Evolutionary conservation across 495 filamentous ascomycete genomes (phyloP), one percentile per base, ranked within the genome.

Genomic region (Lasiosphaeria hispida): DNA sequence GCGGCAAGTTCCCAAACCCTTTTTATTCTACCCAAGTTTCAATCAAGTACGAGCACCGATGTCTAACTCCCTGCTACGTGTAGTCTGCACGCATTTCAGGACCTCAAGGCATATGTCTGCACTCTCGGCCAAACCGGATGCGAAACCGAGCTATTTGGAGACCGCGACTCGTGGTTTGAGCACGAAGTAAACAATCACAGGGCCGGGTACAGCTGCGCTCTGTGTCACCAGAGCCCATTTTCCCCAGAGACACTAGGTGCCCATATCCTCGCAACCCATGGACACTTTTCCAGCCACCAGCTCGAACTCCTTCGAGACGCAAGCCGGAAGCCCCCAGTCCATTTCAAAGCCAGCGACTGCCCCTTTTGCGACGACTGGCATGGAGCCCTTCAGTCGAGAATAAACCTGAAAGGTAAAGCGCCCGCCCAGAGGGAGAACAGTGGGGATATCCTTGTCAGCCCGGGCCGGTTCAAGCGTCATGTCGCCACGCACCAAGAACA

Each of bases 71-170:
- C n/a, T n/a, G n/a, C n/a, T n/a, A n/a, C n/a, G 35, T 43, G 34
- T 35, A 64, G 67, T 19, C 34, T 45, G 14, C 72, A 73, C 55
- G 67, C 68, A 19, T 67, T 69, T 33, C 56, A 50, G 13, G 72
- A 75, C 18, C 62, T 75, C n/a, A 62, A 61, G 44, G 43, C 69
- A n/a, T 75, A 73, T 44, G 54, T 73, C 0, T 75, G 69, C 54
- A 71, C 71, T 0, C 56, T 69, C 15, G 57, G 64, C 0, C 58
- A 54, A 11, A 5, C 19, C 7, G 59, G 65, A 8, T 75, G 70
- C 33, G 55, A 65, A 15, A 13, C 48, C 8, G 48, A 59, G 43
- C 48, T 62, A 5, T 74, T 75, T 49, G 45, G 44, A 2, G 58
- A 62, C 47, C 58, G 59, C 4, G 53, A 68, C 8, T 52, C 66